These are phyloP conservation scores for Candolleomyces aberdarensis DNA, from an alignment of 768 basidiomycete species.

Conservation along the genomic window DNA sequence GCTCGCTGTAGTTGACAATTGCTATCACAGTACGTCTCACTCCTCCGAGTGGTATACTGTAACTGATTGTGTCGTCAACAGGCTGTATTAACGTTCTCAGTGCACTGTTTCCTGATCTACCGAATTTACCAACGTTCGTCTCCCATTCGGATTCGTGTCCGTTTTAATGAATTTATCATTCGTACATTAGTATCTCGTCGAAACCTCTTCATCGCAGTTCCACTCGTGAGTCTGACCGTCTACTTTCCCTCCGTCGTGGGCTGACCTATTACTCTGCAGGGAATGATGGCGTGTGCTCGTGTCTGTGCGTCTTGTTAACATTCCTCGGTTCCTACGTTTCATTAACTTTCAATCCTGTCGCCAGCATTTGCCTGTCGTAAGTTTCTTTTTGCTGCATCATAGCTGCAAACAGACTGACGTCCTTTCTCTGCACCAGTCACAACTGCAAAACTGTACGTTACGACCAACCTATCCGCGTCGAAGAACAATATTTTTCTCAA, in stretches of 20 bases:
- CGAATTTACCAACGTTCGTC: constrained; percentile 37
- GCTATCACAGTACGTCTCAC: too few species aligned
- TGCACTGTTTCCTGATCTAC: constrained; percentile 33
- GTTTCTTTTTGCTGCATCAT: background rate
- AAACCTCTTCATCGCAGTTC: background rate
- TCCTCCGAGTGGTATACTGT: too few species aligned
- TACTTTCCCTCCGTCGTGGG: too few species aligned
- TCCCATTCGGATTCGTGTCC: background rate
- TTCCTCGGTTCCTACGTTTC: background rate
- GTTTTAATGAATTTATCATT: background rate
- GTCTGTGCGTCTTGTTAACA: background rate
- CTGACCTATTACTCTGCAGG: too few species aligned
- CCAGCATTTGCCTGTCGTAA: constrained; percentile 28
- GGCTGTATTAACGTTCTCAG: constrained; percentile 30
- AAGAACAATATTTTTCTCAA: background rate
- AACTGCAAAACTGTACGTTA: constrained; percentile 26
- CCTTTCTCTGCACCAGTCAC: constrained; percentile 16
- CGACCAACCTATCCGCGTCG: too few species aligned
- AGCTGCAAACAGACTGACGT: background rate
- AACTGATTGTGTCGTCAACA: constrained; percentile 27
- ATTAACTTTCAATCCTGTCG: background rate
- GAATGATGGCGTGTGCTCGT: background rate
- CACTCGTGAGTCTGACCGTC: too few species aligned
- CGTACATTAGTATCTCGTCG: constrained; percentile 13
- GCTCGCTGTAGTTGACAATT: too few species aligned